Base-by-base conservation (phyloP, 768 basidiomycete species). In the Boletus reticuloceps region DNA sequence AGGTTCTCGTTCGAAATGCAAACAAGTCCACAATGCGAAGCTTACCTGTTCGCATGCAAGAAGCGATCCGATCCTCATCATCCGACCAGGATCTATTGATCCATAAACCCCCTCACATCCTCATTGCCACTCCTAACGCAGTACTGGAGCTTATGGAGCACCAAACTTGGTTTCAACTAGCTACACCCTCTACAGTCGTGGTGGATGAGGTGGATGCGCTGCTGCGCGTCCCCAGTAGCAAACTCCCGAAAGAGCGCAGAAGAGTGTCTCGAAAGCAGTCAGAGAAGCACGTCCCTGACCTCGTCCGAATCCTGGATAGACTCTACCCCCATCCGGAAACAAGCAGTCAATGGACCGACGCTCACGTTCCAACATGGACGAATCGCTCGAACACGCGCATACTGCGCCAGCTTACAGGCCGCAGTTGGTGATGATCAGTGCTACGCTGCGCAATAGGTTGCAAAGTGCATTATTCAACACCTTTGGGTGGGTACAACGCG, bases 131-230 rank as follows among this genome's bases (percentile, higher is more conserved):
- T 2, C 88, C 89, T 7, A 82, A 85, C 57, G 87, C 86, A 6
- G 58, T 88, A 6, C 64, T 82, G 61, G 88, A 88, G 46, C 73
- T 84, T 29, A 73, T 81, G 25, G 68, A 77, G 39, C 63, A 68
- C 50, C 77, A 82, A 44, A 61, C 75, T 1, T 76, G 72, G 14
- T 67, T 89, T 19, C 74, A 76, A 50, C 56, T 88, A 46, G 61
- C 68, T 7, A 70, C 69, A 47, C 69, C 88, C 49, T 79, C 79
- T 14, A 80, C 78, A 2, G 77, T 91, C 45, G 83, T 84, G 36
- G 82, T 91, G 51, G 89, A 91, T 59, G 89, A 91, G 66, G 85
- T 82, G 45, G 90, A 91, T 63, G 86, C 84, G 67, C 72, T 91
- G 39, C 74, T 92, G 51, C 81, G 80, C 55, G 70, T 78, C 6